Evolutionary conservation across 2,329 filamentous ascomycete species (phyloP), one percentile per base, ranked within the genome.

Genomic region (Gnomoniopsis sp.): DNA sequence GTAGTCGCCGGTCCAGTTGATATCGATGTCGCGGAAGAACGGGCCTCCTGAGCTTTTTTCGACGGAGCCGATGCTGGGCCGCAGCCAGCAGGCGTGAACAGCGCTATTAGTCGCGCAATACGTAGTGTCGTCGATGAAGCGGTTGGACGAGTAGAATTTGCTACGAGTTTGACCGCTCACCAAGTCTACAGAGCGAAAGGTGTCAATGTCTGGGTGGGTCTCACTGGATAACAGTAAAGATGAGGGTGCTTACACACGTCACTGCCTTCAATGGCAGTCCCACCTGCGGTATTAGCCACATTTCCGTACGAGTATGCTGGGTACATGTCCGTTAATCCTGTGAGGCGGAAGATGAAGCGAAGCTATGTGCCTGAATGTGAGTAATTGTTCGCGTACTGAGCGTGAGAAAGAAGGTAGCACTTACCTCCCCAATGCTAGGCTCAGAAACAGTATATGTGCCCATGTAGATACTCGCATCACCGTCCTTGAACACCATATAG

Each of bases 71-170:
- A 38, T 48, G n/a, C 53, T 44, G 21, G 57, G 57, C 22, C 52
- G 47, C 38, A 59, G 3, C 34, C 53, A 55, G 52, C 85, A 86
- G 6, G 74, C 72, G 49, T 70, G 65, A 58, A 8, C 61, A 64
- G 10, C 63, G 17, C 62, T 66, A 6, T 65, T 64, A 23, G 70
- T 73, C 66, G 76, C 62, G 64, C 83, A 85, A 66, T 86, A 83
- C 23, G 81, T 75, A 19, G 76, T 69, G 62, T 87, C 81, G 58
- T 86, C 84, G 59, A 87, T 85, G 67, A 86, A 86, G 22, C 83
- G 77, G 58, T 86, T 74, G 30, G 79, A 81, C 0, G 80, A 84
- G 69, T 84, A 87, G 72, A 86, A 86, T 69, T 86, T 87, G 71
- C 78, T 81, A 44, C 83, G 77, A 0, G 83, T 86, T 64, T 86